Evolutionary conservation across 2,329 filamentous ascomycete species (phyloP).

Genomic region (Parafenestella ontariensis): DNA sequence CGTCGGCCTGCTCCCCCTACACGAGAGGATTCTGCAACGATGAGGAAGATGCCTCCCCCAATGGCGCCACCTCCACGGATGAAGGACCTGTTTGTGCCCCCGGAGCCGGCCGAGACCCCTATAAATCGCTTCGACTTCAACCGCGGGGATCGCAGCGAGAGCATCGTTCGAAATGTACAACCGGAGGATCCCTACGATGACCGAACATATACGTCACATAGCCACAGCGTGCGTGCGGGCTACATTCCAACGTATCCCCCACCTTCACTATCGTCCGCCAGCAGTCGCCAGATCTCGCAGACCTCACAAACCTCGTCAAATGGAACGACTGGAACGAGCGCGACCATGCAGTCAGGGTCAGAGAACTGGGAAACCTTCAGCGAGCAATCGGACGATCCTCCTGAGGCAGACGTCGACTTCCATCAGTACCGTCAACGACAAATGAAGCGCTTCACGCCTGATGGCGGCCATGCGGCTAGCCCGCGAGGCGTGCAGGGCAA

Average conservation of each 20-base stretch:
- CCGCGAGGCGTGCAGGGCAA: conserved; percentile 46
- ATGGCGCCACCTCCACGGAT: conserved; percentile 82
- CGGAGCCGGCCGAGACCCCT: conserved; percentile 56
- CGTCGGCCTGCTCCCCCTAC: conserved; percentile 54
- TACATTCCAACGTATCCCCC: conserved; percentile 36
- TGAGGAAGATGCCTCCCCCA: conserved; percentile 53
- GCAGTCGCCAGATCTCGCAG: conserved; percentile 70
- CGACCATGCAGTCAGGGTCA: conserved; percentile 77
- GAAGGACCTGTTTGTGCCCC: conserved; percentile 75
- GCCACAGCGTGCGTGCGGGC: conserved; percentile 35
- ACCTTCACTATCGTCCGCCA: conserved; percentile 34
- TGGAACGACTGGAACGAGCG: conserved; percentile 48
- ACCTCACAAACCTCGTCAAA: conserved; percentile 70
- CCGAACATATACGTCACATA: conserved; percentile 44
- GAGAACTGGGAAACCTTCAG: conserved; percentile 99
- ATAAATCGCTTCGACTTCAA: conserved; percentile 48
- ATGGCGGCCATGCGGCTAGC: conserved; percentile 44
- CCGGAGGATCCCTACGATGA: conserved; percentile 88
- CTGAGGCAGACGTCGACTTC: conserved; percentile 71
- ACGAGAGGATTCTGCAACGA: conserved; percentile 38
- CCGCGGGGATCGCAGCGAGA: conserved; percentile 59
- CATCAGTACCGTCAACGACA: conserved; percentile 79
- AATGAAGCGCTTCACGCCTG: conserved; percentile 65
- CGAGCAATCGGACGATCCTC: conserved; percentile 75
- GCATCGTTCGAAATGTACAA: conserved; percentile 65